phyloP scores from a whole-genome alignment of 1,284 basidiomycete species.

The Limonomyces culmigenus region DNA sequence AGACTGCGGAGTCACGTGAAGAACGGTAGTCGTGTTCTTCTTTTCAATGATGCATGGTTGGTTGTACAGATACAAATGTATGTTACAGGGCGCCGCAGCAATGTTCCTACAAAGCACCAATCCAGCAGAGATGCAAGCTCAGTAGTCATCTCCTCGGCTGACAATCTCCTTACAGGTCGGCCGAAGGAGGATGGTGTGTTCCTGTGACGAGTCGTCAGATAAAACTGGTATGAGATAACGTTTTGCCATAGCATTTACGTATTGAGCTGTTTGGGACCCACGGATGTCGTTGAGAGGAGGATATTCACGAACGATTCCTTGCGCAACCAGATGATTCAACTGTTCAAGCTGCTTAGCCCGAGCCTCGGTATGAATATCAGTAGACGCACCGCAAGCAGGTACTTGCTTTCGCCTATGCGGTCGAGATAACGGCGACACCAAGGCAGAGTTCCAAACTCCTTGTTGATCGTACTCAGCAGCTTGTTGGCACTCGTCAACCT shows the following conservation, averaged over 20 bases:
- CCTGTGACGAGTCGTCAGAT: conserved; percentile 22
- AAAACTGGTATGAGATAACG: not conserved
- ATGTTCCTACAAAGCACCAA: too few species aligned
- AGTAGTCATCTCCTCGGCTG: conserved; percentile 88
- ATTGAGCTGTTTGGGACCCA: conserved; percentile 89
- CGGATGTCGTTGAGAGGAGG: conserved; percentile 80
- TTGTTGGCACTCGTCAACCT: conserved; percentile 79
- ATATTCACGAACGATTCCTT: conserved; percentile 85
- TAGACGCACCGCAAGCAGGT: conserved; percentile 68
- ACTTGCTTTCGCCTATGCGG: conserved; percentile 85
- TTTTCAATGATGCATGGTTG: too few species aligned
- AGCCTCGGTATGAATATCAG: conserved; percentile 4
- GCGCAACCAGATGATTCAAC: conserved; percentile 81
- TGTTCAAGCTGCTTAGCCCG: conserved; percentile 15
- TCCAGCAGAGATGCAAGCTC: conserved; percentile 5
- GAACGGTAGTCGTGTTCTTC: too few species aligned
- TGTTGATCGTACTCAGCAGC: conserved; percentile 79
- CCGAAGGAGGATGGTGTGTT: conserved; percentile 84
- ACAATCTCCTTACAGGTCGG: conserved; percentile 94
- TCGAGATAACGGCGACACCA: conserved; percentile 95
- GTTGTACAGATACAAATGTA: too few species aligned
- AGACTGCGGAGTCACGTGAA: too few species aligned
- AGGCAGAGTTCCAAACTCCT: conserved; percentile 89
- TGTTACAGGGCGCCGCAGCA: too few species aligned
- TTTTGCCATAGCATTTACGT: conserved; percentile 31